Conservation (phyloP, 805 yeast species). For the Metschnikowia borealis region DNA sequence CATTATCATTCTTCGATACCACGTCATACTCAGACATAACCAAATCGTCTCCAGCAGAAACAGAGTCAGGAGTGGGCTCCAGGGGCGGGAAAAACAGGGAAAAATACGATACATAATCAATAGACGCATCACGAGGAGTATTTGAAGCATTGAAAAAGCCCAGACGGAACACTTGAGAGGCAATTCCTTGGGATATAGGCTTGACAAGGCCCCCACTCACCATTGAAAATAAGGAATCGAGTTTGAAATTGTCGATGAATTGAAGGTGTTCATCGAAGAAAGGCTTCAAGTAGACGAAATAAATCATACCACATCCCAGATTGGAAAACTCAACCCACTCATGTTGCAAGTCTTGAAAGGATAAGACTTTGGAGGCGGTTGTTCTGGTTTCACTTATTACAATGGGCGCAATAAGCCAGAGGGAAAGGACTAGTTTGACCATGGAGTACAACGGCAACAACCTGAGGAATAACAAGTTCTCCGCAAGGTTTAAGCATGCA, state of each 20-base stretch:
- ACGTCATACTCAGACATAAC: conserved; percentile 39
- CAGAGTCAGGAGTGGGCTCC: background rate
- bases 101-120: background rate
- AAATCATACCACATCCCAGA: conserved; percentile 33
- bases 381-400: conserved; percentile 41
- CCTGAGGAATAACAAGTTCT: conserved; percentile 42
- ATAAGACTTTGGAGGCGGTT: conserved; percentile 8
- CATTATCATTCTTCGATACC: conserved; percentile 20
- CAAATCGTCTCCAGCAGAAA: background rate
- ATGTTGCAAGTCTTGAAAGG: conserved; percentile 15
- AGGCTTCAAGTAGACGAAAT: conserved; percentile 26
- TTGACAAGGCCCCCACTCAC: conserved; percentile 7
- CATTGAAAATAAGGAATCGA: conserved; percentile 8
- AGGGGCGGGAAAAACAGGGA: background rate
- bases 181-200: background rate
- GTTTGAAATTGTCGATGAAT: conserved; percentile 7
- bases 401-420: conserved; percentile 46
- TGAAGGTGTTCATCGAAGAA: conserved; percentile 23
- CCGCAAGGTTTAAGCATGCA: conserved; percentile 39
- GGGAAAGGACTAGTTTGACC: conserved; percentile 54
- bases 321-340: conserved; percentile 28
- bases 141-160: background rate
- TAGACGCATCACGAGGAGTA: background rate
- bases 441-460: conserved; percentile 22
- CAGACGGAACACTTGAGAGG: background rate